Conservation (phyloP, 805 yeast species). For the Cyberlindnera amylophila region DNA sequence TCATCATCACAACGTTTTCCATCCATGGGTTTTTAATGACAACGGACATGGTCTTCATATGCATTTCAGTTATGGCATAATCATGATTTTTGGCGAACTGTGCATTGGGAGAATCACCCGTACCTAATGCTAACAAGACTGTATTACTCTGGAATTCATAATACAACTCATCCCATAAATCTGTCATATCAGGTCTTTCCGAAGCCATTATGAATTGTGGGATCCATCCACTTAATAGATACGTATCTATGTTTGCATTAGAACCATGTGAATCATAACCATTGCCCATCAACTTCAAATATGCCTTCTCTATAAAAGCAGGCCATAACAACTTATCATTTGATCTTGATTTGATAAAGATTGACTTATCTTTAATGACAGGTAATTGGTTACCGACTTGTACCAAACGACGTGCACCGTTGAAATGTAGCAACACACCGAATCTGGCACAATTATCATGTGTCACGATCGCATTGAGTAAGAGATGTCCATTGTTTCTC, state of each 20-base stretch:
- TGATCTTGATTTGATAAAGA: slow-evolving; percentile 18
- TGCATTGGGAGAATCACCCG: slow-evolving; percentile 42
- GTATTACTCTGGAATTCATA: slow-evolving; percentile 31
- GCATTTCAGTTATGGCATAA: slow-evolving; percentile 52
- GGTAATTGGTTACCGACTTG: slow-evolving; percentile 48
- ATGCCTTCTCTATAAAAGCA: slow-evolving; percentile 75
- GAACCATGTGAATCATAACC: slow-evolving; percentile 72
- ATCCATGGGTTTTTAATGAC: slow-evolving; percentile 47
- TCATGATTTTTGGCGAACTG: slow-evolving; percentile 62
- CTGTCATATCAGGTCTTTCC: slow-evolving; percentile 30
- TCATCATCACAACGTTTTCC: slow-evolving; percentile 11
- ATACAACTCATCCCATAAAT: slow-evolving; percentile 34
- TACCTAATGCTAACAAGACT: slow-evolving; percentile 63
- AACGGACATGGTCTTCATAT: slow-evolving; percentile 20
- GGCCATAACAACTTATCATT: slow-evolving; percentile 46
- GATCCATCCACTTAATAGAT: slow-evolving; percentile 62
- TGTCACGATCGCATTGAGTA: slow-evolving; percentile 15
- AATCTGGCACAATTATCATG: slow-evolving; percentile 29
- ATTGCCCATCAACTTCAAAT: slow-evolving; percentile 46
- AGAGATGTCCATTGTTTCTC: slow-evolving; percentile 16
- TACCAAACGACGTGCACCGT: slow-evolving; percentile 50
- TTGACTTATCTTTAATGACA: slow-evolving; percentile 16
- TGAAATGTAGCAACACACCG: slow-evolving; percentile 42
- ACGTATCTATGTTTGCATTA: slow-evolving; percentile 69
- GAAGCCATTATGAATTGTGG: slow-evolving; percentile 52